Base-by-base conservation (phyloP, 208 protist species). In the Trypanosoma melophagium region DNA sequence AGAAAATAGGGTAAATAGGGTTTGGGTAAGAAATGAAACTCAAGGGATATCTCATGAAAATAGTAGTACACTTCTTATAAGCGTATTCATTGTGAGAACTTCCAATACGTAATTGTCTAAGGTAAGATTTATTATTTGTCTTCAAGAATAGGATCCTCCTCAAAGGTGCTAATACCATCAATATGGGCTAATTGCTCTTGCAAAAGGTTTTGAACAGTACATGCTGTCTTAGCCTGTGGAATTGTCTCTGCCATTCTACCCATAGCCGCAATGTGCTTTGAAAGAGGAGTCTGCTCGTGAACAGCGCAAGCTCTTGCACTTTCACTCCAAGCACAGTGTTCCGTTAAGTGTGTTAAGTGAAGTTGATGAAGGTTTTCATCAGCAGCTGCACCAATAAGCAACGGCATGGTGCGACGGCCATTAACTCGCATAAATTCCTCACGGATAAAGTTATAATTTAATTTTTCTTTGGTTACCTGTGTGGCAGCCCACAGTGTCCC, bases 361-460 rank as follows among this genome's bases (percentile, higher is more conserved):
- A 75, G 69, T 21, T 88, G 71, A 54, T 80, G 60, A 17, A 91
- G 42, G 55, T 84, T 82, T 40, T 89, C 78, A 13, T 79, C 68
- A 7, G 71, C 71, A 2, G 85, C 85, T 2, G 84, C 88, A 22
- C 74, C 84, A 56, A 92, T 71, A 17, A 96, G 82, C n/a, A 90
- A 77, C 59, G 91, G 91, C 87, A 94, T 93, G 49, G 81, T 45
- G 4, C 91, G 86, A 21, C 76, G 78, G 7, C 91, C 91, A 58
- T 96, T 96, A 10, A 83, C 66, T 7, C 91, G 87, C 91, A 96
- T 96, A 45, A 94, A 80, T 74, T 96, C 87, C 63, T 96, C 90
- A 49, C 81, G 82, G 38, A 96, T 76, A 66, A 96, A 96, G 3
- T 74, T 56, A 41, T 80, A 64, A 60, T 94, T 79, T 4, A 96